Percentiles rank a stretch among this genome's conserved stretches.
phyloP scores from a whole-genome alignment of 2,329 filamentous ascomycete genomes.

The Balansia obtecta region DNA sequence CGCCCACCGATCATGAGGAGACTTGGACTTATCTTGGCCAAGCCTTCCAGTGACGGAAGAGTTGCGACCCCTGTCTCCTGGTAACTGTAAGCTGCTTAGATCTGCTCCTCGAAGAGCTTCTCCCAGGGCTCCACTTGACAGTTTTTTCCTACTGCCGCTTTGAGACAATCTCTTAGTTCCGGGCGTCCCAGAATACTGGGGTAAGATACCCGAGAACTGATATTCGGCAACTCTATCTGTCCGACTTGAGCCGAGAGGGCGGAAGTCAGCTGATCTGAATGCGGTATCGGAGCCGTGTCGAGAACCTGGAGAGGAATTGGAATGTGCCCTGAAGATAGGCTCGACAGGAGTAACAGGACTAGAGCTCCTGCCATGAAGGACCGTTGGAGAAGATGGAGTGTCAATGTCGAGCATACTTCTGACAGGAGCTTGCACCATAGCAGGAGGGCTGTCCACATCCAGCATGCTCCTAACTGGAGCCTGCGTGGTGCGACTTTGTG shows the following conservation, averaged over 20 bases:
- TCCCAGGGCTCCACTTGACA: conserved; percentile 29
- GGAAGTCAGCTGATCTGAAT: conserved; percentile 34
- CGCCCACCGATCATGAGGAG: conserved; percentile 35
- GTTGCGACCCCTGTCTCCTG: conserved; percentile 30
- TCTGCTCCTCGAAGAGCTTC: conserved; percentile 43
- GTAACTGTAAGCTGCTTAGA: conserved; percentile 35
- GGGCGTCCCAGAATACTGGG: conserved; percentile 3
- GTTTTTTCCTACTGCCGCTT: conserved; percentile 17
- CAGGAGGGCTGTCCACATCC: conserved; percentile 36
- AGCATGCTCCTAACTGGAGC: conserved; percentile 54
- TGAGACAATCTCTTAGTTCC: conserved; percentile 24
- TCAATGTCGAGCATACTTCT: conserved; percentile 43
- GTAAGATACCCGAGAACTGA: conserved; percentile 44
- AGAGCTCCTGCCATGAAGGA: conserved; percentile 17
- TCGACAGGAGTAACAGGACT: conserved; percentile 21
- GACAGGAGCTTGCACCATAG: conserved; percentile 25
- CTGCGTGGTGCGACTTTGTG: conserved; percentile 25
- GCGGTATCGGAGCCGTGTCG: conserved; percentile 41
- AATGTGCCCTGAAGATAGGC: conserved; percentile 11
- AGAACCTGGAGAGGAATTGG: conserved; percentile 10
- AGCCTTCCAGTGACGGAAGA: conserved; percentile 25
- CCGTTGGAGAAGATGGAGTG: conserved; percentile 20
- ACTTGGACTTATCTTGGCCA: conserved; percentile 34
- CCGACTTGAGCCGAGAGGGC: conserved; percentile 16
- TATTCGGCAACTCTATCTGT: conserved; percentile 40